Evolutionary conservation across 2,329 filamentous ascomycete genomes (phyloP), one percentile per base, ranked within the genome.

Genomic region (Xylaria digitata): DNA sequence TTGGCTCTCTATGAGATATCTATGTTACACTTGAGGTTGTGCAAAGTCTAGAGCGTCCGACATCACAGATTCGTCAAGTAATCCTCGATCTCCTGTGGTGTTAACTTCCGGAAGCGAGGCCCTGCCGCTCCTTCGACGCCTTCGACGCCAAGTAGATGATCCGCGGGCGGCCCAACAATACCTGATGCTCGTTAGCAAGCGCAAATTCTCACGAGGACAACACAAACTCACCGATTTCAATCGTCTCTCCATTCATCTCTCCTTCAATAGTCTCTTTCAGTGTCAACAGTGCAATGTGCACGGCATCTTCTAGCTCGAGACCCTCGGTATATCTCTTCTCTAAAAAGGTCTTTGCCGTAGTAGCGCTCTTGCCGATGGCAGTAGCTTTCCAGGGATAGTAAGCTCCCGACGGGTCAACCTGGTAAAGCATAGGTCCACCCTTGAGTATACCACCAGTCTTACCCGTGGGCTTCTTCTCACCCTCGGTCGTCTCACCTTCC

Each of bases 311-410:
- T 70, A 99, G 85, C 86, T 99, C 96, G 78, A 99, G 83, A 46
- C 94, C 94, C 79, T 99, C 96, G 4, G 94, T 97, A 83, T 98
- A 99, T 82, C 96, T 87, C 90, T 99, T 99, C 87, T 99, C 96
- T 79, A 99, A 82, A 84, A 99, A 99, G 0, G 96, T 99, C 89
- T 99, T 99, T 63, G 96, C 96, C 76, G 94, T 97, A 46, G 96
- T 97, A 60, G 96, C 96, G 78, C 94, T 97, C 89, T 99, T 99
- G 77, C 96, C 96, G 77, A 99, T 99, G 59, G 96, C 96, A 55
- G 96, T 99, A 48, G 96, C 96, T 86, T 99, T 99, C 96, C 96
- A 99, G 3, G 96, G 96, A 80, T 97, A 99, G 80, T 99, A 99
- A 80, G 93, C 97, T 74, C 96, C 96, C 72, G 93, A 97, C n/a